phyloP scores from a whole-genome alignment of 2,329 filamentous ascomycete species.

The Kalmusia sp. region DNA sequence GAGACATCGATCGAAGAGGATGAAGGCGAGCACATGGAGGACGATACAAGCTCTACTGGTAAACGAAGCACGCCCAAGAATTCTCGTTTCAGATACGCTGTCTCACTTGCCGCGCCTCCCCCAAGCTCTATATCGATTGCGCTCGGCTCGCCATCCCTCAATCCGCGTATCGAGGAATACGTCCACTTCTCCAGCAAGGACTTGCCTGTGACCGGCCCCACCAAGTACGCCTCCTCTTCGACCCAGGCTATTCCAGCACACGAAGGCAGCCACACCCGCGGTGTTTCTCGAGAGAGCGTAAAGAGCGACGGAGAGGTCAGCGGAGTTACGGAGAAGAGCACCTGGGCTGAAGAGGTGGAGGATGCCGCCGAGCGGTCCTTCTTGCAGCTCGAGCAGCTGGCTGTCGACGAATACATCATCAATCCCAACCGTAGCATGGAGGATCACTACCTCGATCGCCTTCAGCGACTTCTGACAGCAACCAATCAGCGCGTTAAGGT shows the following conservation, averaged over 20 bases:
- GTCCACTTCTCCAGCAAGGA: conserved; percentile 36
- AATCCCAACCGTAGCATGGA: conserved; percentile 26
- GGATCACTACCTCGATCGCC: conserved; percentile 33
- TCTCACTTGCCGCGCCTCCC: conserved; percentile 4
- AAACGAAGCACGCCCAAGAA: not conserved
- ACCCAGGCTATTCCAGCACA: conserved; percentile 17
- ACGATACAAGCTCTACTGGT: conserved; percentile 2
- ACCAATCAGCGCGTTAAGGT: conserved; percentile 24
- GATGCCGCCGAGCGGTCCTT: conserved; percentile 29
- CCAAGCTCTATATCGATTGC: conserved; percentile 30
- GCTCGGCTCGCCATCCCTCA: conserved; percentile 34
- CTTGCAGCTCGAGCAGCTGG: conserved; percentile 40
- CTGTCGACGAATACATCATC: conserved; percentile 31
- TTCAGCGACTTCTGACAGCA: conserved; percentile 29
- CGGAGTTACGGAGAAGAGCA: conserved; percentile 42
- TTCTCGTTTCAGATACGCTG: not conserved
- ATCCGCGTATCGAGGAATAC: conserved; percentile 37
- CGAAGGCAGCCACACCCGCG: conserved; percentile 16
- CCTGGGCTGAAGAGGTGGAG: conserved; percentile 43
- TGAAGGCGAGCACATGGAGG: conserved; percentile 24
- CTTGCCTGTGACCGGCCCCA: conserved; percentile 19
- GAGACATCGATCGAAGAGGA: conserved; percentile 24
- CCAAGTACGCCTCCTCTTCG: conserved; percentile 22
- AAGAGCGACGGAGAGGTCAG: conserved; percentile 28
- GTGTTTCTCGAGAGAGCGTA: conserved; percentile 17